A percentile compares a stretch with the other conserved stretches of the same genome.
Conservation (phyloP, 495 filamentous ascomycete species). For the Penicillium daleae region DNA sequence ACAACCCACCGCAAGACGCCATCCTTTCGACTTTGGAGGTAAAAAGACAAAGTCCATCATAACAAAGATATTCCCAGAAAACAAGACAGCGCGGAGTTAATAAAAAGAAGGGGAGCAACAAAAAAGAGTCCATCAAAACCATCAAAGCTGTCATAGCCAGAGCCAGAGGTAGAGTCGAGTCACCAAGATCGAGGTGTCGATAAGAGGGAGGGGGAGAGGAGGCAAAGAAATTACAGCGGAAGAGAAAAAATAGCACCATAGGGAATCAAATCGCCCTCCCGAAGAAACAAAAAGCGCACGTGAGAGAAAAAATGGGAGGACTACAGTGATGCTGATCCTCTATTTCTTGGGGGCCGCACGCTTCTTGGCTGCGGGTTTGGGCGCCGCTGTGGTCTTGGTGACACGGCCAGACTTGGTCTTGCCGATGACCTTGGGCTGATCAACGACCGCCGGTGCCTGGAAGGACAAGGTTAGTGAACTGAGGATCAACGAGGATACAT, state of each 20-base stretch:
- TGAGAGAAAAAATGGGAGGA: slow-evolving; percentile 33
- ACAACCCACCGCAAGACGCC: slow-evolving; percentile 51
- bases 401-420: slow-evolving; percentile 94
- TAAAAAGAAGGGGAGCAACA: slow-evolving; percentile 11
- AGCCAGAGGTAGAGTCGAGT: slow-evolving; percentile 6
- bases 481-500: slow-evolving; percentile 1
- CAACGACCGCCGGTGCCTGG: slow-evolving; percentile 68
- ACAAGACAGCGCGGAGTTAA: slow-evolving; percentile 32
- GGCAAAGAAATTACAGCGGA: slow-evolving; percentile 36
- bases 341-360: slow-evolving; percentile 64
- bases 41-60: slow-evolving; percentile 36
- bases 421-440: slow-evolving; percentile 71
- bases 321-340: slow-evolving; percentile 18
- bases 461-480: neutral
- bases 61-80: slow-evolving; percentile 44
- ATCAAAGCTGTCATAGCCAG: slow-evolving; percentile 5
- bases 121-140: slow-evolving; percentile 30
- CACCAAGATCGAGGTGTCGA: slow-evolving; percentile 33
- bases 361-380: slow-evolving; percentile 63
- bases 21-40: slow-evolving; percentile 36
- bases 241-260: slow-evolving; percentile 26
- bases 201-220: slow-evolving; percentile 23
- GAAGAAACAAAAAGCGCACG: slow-evolving; percentile 29
- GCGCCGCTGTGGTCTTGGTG: slow-evolving; percentile 66
- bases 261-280: slow-evolving; percentile 22